Base-by-base conservation (phyloP, 2,329 filamentous ascomycete genomes). In the Didymosphaeria variabile region DNA sequence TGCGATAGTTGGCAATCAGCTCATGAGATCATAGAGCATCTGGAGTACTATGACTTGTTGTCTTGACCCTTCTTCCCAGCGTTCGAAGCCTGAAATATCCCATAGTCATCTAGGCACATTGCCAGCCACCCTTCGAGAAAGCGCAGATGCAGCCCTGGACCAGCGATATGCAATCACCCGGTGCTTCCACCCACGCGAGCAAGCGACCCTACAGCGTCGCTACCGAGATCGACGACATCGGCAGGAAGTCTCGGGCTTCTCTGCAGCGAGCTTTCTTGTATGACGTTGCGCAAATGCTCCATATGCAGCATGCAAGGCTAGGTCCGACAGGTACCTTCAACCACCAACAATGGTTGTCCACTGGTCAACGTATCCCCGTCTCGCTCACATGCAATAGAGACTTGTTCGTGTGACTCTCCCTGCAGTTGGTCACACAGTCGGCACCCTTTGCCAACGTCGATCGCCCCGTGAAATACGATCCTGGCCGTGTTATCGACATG, bases 121-220 rank as follows among this genome's bases (percentile, higher is more conserved):
- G 36, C 36, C 36, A 42, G 31, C 15, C 51, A 36, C 36, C 23
- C 51, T 40, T 38, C 2, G 15, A 29, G 13, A 12, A 21, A 12
- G 17, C 19, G 26, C 36, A 45, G 29, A 8, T 46, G 38, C 52
- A 55, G 40, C 26, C 40, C 29, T 46, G n/a, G 52, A 55, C 45
- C 52, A 21, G 32, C 52, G 40, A 55, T 46, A 55, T 23, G 40
- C 52, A 45, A 29, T 53, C 34, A 44, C n/a, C 52, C 52, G 38
- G 36, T 40, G 26, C 23, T n/a, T 45, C 40, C 52, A 17, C 40
- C 52, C 52, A 45, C 38, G 52, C 38, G 40, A 46, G 51, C 29
- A 50, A 34, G 29, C 32, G 17, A 31, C 26, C 10, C 40, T 46
- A 46, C 29, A 55, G 10, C 29, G 26, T 45, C 52, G 52, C 52